These are phyloP conservation scores for Limonomyces culmigenus DNA, from an alignment of 1,284 basidiomycete genomes.

Conservation along the genomic window DNA sequence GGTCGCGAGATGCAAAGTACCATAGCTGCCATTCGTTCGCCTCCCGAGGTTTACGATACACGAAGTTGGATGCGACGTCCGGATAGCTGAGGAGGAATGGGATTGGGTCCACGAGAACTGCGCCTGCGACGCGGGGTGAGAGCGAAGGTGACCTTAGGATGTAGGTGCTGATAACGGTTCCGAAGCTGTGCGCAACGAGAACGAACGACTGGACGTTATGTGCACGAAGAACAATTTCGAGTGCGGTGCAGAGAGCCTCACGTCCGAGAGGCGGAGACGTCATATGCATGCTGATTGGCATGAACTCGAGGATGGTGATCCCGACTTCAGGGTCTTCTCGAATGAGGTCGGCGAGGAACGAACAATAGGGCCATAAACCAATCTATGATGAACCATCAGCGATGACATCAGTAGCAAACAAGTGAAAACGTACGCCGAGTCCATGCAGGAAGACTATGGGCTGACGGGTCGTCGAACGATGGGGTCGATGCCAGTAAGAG, in stretches of 20 bases:
- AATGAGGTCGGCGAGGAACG: slow-evolving; percentile 28
- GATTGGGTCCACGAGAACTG: slow-evolving; percentile 43
- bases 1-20: slow-evolving; percentile 48
- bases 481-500: slow-evolving; percentile 48
- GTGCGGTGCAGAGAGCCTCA: slow-evolving; percentile 18
- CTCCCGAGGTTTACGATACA: slow-evolving; percentile 32
- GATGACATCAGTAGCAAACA: neutral
- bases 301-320: slow-evolving; percentile 39
- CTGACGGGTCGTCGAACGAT: slow-evolving; percentile 24
- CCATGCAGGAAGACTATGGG: slow-evolving; percentile 50
- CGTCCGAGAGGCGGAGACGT: slow-evolving; percentile 26
- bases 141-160: slow-evolving; percentile 21
- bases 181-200: slow-evolving; percentile 41
- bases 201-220: slow-evolving; percentile 25
- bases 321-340: slow-evolving; percentile 26
- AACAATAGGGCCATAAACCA: slow-evolving; percentile 37
- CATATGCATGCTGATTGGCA: slow-evolving; percentile 43
- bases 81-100: slow-evolving; percentile 46
- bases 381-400: slow-evolving; percentile 21
- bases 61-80: slow-evolving; percentile 43
- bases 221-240: slow-evolving; percentile 23
- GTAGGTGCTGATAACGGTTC: slow-evolving; percentile 37
- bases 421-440: slow-evolving; percentile 39
- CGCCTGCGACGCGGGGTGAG: slow-evolving; percentile 19
- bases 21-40: slow-evolving; percentile 52